phyloP scores from a whole-genome alignment of 495 filamentous ascomycete species.

The Mycothermus thermophilus region DNA sequence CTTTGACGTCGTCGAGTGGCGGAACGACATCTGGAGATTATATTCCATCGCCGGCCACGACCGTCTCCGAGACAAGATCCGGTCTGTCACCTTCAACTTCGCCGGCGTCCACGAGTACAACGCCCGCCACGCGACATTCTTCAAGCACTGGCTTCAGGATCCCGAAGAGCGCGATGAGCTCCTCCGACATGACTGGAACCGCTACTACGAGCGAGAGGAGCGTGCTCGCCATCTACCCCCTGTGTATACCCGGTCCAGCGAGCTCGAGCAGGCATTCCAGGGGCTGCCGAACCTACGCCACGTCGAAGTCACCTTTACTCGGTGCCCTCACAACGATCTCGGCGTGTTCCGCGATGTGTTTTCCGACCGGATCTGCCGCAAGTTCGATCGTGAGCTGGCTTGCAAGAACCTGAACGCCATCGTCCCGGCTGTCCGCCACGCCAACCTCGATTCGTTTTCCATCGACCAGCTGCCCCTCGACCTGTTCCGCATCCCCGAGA shows the following conservation, averaged over 20 bases:
- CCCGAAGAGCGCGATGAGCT: conserved; percentile 24
- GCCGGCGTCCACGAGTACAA: conserved; percentile 29
- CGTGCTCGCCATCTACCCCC: conserved; percentile 20
- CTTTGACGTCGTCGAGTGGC: conserved; percentile 33
- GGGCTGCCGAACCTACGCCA: conserved; percentile 29
- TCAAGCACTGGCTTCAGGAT: conserved; percentile 29
- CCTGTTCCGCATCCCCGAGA: conserved; percentile 23
- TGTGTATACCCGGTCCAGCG: conserved; percentile 24
- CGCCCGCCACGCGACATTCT: conserved; percentile 25
- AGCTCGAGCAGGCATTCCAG: conserved; percentile 29
- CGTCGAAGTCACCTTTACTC: conserved; percentile 31
- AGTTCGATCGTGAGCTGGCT: conserved; percentile 26
- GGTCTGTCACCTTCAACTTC: conserved; percentile 32
- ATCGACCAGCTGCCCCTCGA: conserved; percentile 35
- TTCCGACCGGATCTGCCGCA: conserved; percentile 27
- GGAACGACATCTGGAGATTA: conserved; percentile 32
- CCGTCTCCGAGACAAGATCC: conserved; percentile 28
- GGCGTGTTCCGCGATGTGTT: conserved; percentile 26
- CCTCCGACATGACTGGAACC: conserved; percentile 24
- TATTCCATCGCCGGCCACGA: conserved; percentile 30
- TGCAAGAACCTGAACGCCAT: conserved; percentile 32
- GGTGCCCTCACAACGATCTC: conserved; percentile 28
- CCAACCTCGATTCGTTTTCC: conserved; percentile 24
- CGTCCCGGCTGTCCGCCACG: conserved; percentile 28
- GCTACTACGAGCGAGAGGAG: conserved; percentile 27